A percentile compares a stretch with the other conserved stretches of the same genome.
Conservation (phyloP, 1,284 basidiomycete species). For the Ustilago sp. region DNA sequence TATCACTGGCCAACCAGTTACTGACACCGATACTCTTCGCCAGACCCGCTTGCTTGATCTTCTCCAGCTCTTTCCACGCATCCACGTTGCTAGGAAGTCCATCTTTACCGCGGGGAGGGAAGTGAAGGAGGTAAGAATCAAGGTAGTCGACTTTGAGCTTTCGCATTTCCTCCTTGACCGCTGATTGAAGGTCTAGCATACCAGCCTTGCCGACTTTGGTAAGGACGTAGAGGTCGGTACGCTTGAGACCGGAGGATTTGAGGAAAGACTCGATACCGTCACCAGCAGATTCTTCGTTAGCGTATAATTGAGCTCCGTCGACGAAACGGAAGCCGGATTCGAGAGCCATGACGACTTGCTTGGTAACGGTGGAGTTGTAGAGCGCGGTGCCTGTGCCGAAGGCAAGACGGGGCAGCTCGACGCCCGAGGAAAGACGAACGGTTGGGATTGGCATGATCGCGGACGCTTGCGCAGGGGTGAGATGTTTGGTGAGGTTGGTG, state of each 20-base stretch:
- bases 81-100: slow-evolving; percentile 54
- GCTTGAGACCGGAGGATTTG: slow-evolving; percentile 26
- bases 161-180: slow-evolving; percentile 39
- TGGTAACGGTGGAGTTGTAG: slow-evolving; percentile 28
- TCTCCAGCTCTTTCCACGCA: slow-evolving; percentile 56
- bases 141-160: slow-evolving; percentile 46
- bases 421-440: slow-evolving; percentile 37
- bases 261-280: slow-evolving; percentile 41
- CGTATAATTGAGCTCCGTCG: slow-evolving; percentile 53
- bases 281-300: slow-evolving; percentile 45
- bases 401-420: slow-evolving; percentile 50
- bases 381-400: slow-evolving; percentile 55
- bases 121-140: slow-evolving; percentile 53
- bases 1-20: slow-evolving; percentile 56
- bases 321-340: slow-evolving; percentile 47
- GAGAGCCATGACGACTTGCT: slow-evolving; percentile 48
- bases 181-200: slow-evolving; percentile 35
- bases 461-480: neutral
- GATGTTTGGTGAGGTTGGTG: neutral
- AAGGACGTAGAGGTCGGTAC: slow-evolving; percentile 43
- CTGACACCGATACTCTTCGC: slow-evolving; percentile 55
- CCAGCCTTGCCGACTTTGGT: slow-evolving; percentile 44
- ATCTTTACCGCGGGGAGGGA: slow-evolving; percentile 54
- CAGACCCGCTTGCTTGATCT: slow-evolving; percentile 50
- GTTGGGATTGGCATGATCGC: slow-evolving; percentile 36